Base-by-base conservation (phyloP, 2,329 filamentous ascomycete genomes). In the Talaromyces verruculosus region DNA sequence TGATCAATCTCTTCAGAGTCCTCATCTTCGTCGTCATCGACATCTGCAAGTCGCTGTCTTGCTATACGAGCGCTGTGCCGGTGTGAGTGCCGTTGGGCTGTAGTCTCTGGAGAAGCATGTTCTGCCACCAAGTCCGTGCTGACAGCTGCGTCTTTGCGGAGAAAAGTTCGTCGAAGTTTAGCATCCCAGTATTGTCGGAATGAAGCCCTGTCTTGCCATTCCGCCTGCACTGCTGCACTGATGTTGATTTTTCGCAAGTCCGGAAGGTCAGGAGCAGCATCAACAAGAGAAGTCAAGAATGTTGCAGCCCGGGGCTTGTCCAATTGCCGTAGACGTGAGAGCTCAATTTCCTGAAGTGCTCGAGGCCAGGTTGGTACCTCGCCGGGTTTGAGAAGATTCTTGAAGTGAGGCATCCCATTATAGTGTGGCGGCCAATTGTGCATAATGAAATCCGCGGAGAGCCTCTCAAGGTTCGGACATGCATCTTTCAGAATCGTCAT, bases 391-490 rank as follows among this genome's bases (percentile, higher is more conserved):
- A 97, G 80, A 1, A 93, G 83, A 22, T 85, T 80, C 0, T 90
- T 86, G 72, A 93, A 97, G 59, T 88, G 83, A 0, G 93, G 92
- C 66, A 92, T 88, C 0, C 89, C 87, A 72, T 95, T 91, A 59
- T 87, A 86, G 69, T 88, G 87, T 30, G 70, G 74, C 66, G 91
- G 87, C 47, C 88, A 85, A 69, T 89, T 90, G 77, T 88, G 93
- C 72, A 93, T 95, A 15, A 87, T 89, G 61, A 96, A 81, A 70
- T 96, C 91, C 84, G 96, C 89, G 59, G 85, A 86, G 45, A 98
- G 81, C 28, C 86, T 84, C 71, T 89, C 83, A 5, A 98, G 82
- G 3, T 84, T 82, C 0, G 92, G 91, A 72, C 93, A 97, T 1
- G 85, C 84, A 3, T 80, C 76, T 19, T 85, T 87, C 55, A 98